These are phyloP conservation scores for Pseudonitzschia delicatissima DNA, from an alignment of 108 stramenopile species.

Conservation along the genomic window DNA sequence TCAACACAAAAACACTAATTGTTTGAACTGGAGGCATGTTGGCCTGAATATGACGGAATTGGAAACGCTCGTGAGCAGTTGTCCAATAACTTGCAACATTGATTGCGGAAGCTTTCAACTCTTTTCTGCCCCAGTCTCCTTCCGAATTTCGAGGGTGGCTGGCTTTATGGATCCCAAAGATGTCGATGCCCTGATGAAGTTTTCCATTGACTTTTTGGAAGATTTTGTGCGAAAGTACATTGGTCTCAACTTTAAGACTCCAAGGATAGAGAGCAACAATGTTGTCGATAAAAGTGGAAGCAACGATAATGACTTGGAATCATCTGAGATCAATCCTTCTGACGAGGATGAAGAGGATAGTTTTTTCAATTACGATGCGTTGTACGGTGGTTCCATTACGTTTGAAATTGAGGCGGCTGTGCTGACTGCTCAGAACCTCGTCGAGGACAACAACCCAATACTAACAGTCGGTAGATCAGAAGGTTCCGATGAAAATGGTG, in stretches of 20 bases:
- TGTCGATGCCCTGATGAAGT: not conserved
- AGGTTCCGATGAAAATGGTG: not conserved
- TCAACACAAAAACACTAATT: conserved; percentile 33
- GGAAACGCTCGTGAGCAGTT: conserved; percentile 23
- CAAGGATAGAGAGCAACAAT: not conserved
- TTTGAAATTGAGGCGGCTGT: conserved; percentile 23
- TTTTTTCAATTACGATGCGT: not conserved
- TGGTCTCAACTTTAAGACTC: not conserved
- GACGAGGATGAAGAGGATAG: not conserved
- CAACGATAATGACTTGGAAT: not conserved
- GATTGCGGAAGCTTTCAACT: conserved; percentile 31
- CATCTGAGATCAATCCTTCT: not conserved
- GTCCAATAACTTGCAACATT: conserved; percentile 43
- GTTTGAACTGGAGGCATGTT: conserved; percentile 38
- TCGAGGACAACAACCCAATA: not conserved
- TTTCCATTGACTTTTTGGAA: conserved; percentile 7
- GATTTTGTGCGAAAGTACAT: conserved; percentile 8
- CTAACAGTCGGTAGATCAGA: not conserved
- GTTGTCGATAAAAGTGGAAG: not conserved
- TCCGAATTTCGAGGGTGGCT: conserved; percentile 10
- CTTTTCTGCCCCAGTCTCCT: conserved; percentile 20
- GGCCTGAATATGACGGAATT: conserved; percentile 30
- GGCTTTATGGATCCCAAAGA: conserved; percentile 18
- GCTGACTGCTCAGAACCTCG: conserved; percentile 7
- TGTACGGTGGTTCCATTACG: not conserved